Conservation (phyloP, 148 eudicot species). For the Pouteria glomerata region DNA sequence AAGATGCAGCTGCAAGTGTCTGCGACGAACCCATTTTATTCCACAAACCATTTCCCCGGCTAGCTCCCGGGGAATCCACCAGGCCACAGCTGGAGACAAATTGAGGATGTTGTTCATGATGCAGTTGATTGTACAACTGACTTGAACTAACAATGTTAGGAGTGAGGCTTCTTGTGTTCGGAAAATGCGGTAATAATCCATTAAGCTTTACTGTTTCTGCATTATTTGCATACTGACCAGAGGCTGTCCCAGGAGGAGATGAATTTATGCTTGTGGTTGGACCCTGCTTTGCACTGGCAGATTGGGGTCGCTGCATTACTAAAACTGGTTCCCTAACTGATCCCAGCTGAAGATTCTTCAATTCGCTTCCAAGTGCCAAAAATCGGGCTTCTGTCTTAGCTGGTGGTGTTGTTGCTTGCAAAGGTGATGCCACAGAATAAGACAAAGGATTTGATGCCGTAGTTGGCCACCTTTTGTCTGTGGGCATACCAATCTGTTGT, state of each 20-base stretch:
- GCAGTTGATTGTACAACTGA: slow-evolving; percentile 50
- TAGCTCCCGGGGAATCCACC: slow-evolving; percentile 37
- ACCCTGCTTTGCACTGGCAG: slow-evolving; percentile 44
- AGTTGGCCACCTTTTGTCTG: slow-evolving; percentile 66
- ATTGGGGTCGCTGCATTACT: slow-evolving; percentile 81
- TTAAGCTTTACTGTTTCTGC: slow-evolving; percentile 47
- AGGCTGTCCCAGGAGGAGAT: slow-evolving; percentile 45
- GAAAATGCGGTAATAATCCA: slow-evolving; percentile 36
- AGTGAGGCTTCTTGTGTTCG: slow-evolving; percentile 51
- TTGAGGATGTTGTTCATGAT: slow-evolving; percentile 49
- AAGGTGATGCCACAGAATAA: slow-evolving; percentile 46
- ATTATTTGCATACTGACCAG: slow-evolving; percentile 56
- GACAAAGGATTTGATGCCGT: slow-evolving; percentile 58
- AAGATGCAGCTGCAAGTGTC: slow-evolving; percentile 67
- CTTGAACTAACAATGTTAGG: slow-evolving; percentile 40
- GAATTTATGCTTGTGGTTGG: slow-evolving; percentile 49
- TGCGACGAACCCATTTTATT: slow-evolving; percentile 43
- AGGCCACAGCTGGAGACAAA: slow-evolving; percentile 37
- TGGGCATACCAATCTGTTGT: slow-evolving; percentile 34
- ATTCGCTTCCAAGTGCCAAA: slow-evolving; percentile 42
- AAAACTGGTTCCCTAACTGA: slow-evolving; percentile 67
- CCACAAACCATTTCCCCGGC: slow-evolving; percentile 37
- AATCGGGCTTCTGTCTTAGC: slow-evolving; percentile 51
- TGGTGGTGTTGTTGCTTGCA: slow-evolving; percentile 53
- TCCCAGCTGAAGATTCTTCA: slow-evolving; percentile 60